phyloP scores from a whole-genome alignment of 495 filamentous ascomycete genomes.

The Xylaria bambusicola region DNA sequence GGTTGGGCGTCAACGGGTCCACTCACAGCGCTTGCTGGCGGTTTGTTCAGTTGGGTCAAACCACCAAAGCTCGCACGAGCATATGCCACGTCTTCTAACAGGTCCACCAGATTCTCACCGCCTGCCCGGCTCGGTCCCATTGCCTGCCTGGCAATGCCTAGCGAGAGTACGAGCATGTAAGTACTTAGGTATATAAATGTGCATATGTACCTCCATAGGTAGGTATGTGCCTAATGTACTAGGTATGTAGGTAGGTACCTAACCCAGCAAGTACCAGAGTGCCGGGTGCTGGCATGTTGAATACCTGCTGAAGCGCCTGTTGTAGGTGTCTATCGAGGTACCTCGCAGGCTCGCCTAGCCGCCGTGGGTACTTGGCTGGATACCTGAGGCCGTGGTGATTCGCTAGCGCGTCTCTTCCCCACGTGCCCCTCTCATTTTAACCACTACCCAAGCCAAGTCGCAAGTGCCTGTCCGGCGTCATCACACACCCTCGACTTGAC shows the following conservation, averaged over 20 bases:
- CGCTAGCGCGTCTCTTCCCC: neutral
- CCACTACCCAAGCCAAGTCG: neutral
- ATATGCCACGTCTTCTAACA: constrained; percentile 11
- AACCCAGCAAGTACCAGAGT: too few species aligned
- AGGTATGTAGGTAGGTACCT: too few species aligned
- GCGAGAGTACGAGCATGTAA: too few species aligned
- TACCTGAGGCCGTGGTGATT: neutral
- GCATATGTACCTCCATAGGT: too few species aligned
- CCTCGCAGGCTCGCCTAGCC: neutral
- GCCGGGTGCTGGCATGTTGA: too few species aligned
- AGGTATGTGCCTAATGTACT: too few species aligned
- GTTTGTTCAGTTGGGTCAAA: neutral
- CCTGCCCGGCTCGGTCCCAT: neutral
- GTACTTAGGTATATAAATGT: too few species aligned
- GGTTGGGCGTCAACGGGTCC: constrained; percentile 12
- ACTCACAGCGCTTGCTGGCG: constrained; percentile 4
- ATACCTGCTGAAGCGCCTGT: too few species aligned
- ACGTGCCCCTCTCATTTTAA: neutral
- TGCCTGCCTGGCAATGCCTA: neutral
- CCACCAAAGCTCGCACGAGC: neutral
- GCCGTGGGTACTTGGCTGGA: too few species aligned
- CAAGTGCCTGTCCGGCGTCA: neutral
- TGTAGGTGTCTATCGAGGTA: neutral
- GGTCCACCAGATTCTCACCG: neutral
- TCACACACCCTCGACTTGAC: neutral